These are phyloP conservation scores for Picea sitchensis DNA, from an alignment of 75 land plant species.

Conservation along the genomic window DNA sequence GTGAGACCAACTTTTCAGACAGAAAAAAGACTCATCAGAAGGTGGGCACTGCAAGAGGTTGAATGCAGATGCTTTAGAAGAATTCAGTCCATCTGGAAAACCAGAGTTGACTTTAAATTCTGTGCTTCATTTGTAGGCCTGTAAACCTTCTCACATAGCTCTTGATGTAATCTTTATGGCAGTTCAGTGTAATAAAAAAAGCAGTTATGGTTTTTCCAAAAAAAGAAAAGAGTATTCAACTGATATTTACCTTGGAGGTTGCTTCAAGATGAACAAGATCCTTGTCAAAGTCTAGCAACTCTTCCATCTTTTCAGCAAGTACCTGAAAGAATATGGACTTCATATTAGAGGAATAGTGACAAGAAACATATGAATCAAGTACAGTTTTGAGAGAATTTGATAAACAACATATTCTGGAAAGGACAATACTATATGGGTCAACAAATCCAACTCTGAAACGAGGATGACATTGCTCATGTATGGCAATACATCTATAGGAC, in stretches of 20 bases:
- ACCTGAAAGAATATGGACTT: slow-evolving; percentile 38
- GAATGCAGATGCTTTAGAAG: too few species aligned
- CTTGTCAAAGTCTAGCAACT: slow-evolving; percentile 88
- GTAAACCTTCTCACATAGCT: too few species aligned
- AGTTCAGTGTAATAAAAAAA: too few species aligned
- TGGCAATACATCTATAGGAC: background rate
- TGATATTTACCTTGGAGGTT: slow-evolving; percentile 78
- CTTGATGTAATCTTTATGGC: too few species aligned
- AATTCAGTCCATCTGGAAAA: too few species aligned
- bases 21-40: too few species aligned
- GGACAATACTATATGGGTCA: background rate
- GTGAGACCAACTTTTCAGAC: too few species aligned
- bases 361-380: background rate
- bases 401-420: background rate
- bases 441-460: background rate
- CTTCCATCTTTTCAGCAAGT: slow-evolving; percentile 86
- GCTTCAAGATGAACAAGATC: slow-evolving; percentile 85
- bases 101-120: too few species aligned
- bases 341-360: background rate
- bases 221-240: background rate
- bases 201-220: too few species aligned
- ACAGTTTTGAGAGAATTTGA: background rate
- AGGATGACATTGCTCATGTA: background rate
- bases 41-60: too few species aligned
- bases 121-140: too few species aligned